Percentiles rank a stretch among this genome's conserved stretches.
These are phyloP conservation scores for Colletotrichum cuscutae DNA, from an alignment of 2,329 filamentous ascomycete genomes.

Conservation along the genomic window DNA sequence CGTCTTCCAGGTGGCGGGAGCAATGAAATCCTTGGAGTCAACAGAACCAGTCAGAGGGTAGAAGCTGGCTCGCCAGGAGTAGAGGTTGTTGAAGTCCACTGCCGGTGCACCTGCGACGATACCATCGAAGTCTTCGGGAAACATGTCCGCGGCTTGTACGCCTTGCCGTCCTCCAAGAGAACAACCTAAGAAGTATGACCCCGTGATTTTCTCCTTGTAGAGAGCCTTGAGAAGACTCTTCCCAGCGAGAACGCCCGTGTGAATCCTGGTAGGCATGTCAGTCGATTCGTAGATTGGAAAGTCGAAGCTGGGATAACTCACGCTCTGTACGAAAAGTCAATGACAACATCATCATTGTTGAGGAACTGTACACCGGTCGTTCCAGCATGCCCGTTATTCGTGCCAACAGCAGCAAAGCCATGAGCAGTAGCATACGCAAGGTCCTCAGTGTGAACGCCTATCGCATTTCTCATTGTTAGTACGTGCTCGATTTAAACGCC, in stretches of 20 bases:
- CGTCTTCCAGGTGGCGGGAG: slow-evolving; percentile 14
- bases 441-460: slow-evolving; percentile 56
- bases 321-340: slow-evolving; percentile 49
- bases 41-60: slow-evolving; percentile 49
- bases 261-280: slow-evolving; percentile 41
- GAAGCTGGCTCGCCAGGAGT: slow-evolving; percentile 51
- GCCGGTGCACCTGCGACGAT: slow-evolving; percentile 60
- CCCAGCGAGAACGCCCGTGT: slow-evolving; percentile 59
- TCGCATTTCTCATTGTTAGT: not conserved
- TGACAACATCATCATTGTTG: slow-evolving; percentile 48
- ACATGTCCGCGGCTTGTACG: slow-evolving; percentile 54
- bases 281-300: not conserved
- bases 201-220: slow-evolving; percentile 52
- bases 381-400: slow-evolving; percentile 63
- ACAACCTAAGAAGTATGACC: slow-evolving; percentile 62
- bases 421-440: slow-evolving; percentile 54
- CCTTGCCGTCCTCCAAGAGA: slow-evolving; percentile 66
- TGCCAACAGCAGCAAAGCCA: slow-evolving; percentile 59
- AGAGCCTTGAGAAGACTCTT: slow-evolving; percentile 59
- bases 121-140: slow-evolving; percentile 63
- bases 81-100: slow-evolving; percentile 46
- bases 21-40: slow-evolving; percentile 41
- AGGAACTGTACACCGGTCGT: slow-evolving; percentile 45
- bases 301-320: slow-evolving; percentile 1
- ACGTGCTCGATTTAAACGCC: not conserved